These are phyloP conservation scores for Cantharellus anzutake DNA, from an alignment of 768 basidiomycete species.

Conservation along the genomic window DNA sequence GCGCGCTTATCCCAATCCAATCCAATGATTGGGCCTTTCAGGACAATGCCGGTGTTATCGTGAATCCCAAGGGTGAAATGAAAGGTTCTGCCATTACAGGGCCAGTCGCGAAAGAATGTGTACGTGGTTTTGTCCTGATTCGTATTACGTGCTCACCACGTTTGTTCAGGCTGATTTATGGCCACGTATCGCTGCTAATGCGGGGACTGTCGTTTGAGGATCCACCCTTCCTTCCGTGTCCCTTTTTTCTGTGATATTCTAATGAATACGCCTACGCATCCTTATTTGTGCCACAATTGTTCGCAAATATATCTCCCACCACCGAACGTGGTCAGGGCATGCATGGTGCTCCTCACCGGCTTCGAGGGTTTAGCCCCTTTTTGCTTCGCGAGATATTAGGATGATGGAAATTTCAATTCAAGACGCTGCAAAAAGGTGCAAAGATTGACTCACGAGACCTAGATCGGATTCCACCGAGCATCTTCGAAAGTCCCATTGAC, in stretches of 20 bases:
- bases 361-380: too few relatives aligned
- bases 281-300: too few relatives aligned
- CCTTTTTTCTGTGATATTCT: neutral
- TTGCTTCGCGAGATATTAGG: too few relatives aligned
- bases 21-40: slow-evolving; percentile 11
- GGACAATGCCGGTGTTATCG: slow-evolving; percentile 95
- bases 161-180: slow-evolving; percentile 71
- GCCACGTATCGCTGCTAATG: slow-evolving; percentile 99
- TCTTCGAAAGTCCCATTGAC: too few relatives aligned
- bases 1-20: neutral
- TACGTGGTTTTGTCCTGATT: slow-evolving; percentile 23
- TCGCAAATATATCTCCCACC: too few relatives aligned
- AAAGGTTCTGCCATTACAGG: slow-evolving; percentile 96
- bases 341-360: too few relatives aligned
- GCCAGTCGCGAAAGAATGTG: slow-evolving; percentile 98
- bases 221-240: neutral
- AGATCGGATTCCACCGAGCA: too few relatives aligned
- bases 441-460: too few relatives aligned
- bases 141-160: neutral
- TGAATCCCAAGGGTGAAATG: slow-evolving; percentile 99
- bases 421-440: too few relatives aligned
- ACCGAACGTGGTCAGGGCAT: too few relatives aligned
- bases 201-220: slow-evolving; percentile 78
- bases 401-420: too few relatives aligned
- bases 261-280: too few relatives aligned